Percentiles rank a stretch among this genome's conserved stretches.
Conservation (phyloP, 2,329 filamentous ascomycete genomes). For the Penicillium sp. region DNA sequence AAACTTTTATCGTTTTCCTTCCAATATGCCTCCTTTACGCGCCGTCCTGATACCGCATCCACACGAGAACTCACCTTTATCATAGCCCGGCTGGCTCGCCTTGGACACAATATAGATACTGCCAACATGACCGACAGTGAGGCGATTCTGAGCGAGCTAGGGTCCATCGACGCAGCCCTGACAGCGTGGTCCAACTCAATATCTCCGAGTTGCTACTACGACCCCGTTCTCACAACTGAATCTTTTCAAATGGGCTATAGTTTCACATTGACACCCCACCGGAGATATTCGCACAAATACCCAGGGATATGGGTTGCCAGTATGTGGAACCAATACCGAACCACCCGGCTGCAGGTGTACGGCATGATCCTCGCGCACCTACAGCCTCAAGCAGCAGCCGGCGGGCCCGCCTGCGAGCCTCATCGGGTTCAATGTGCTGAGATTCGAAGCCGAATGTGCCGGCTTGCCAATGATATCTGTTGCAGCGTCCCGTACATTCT, state of each 20-base stretch:
- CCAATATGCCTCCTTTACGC: background rate
- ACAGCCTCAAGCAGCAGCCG: background rate
- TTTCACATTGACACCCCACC: background rate
- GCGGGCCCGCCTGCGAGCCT: no score
- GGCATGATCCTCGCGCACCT: conserved; percentile 3
- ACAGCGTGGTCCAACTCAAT: no score
- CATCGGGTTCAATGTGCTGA: no score
- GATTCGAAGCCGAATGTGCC: background rate
- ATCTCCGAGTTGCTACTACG: no score
- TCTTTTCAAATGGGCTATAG: background rate
- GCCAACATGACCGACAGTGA: no score
- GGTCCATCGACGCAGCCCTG: no score
- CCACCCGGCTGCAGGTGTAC: background rate
- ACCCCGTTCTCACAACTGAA: no score
- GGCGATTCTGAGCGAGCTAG: no score
- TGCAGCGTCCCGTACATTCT: conserved; percentile 4
- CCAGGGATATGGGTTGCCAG: background rate
- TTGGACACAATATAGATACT: no score
- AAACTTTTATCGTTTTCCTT: background rate
- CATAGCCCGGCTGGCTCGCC: no score
- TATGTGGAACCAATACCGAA: conserved; percentile 7
- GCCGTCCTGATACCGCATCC: background rate
- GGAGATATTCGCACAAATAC: conserved; percentile 1
- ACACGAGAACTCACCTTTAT: conserved; percentile 1
- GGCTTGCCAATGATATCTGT: conserved; percentile 1